A percentile compares a stretch with the other conserved stretches of the same genome.
These are phyloP conservation scores for Protomyces lactucae-debilis DNA, from an alignment of 1,139 yeast species.

Conservation along the genomic window DNA sequence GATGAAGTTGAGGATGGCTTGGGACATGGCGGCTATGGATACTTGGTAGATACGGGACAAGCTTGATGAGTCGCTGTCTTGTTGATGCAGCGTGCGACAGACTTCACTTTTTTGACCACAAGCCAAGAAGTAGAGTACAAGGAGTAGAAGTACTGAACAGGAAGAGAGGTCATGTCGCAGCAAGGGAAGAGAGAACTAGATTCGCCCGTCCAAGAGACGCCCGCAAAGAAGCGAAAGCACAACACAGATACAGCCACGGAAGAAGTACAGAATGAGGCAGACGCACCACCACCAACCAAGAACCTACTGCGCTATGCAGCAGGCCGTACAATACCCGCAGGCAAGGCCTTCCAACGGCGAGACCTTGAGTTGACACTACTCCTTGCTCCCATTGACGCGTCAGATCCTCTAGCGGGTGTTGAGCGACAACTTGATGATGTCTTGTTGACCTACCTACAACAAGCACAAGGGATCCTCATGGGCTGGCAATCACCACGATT, in stretches of 20 bases:
- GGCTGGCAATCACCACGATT: conserved; percentile 54
- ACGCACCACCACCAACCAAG: conserved; percentile 1
- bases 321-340: background rate
- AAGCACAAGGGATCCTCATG: conserved; percentile 75
- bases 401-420: conserved; percentile 26
- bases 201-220: conserved; percentile 12
- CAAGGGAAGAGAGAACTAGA: conserved; percentile 9
- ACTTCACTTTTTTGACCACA: no score
- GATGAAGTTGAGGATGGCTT: conserved; percentile 1
- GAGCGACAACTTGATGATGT: conserved; percentile 75
- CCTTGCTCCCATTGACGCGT: conserved; percentile 26
- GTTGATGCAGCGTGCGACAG: no score
- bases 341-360: conserved; percentile 4
- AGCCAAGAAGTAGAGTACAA: no score
- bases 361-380: conserved; percentile 13
- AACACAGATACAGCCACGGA: background rate
- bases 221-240: conserved; percentile 3
- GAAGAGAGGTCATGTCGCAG: background rate
- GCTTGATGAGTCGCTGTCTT: no score
- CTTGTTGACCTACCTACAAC: conserved; percentile 71
- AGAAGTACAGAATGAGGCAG: background rate
- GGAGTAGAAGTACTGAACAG: no score
- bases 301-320: conserved; percentile 5
- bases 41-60: no score
- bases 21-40: background rate